Evolutionary conservation across 768 basidiomycete species (phyloP).

Genomic region (Hericium coralloides): DNA sequence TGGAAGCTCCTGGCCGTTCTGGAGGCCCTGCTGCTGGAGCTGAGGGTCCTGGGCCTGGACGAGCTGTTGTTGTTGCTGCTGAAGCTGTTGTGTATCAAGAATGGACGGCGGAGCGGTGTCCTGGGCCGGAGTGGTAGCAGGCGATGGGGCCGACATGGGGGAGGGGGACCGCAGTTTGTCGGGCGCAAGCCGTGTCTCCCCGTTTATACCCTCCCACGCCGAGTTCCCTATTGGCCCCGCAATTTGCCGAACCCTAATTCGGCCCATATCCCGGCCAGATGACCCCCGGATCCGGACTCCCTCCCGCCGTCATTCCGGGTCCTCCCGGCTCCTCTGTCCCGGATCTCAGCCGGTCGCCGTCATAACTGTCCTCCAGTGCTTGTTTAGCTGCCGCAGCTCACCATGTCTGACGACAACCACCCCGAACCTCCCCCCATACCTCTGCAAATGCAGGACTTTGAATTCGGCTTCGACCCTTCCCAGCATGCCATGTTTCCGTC

Average conservation of each 20-base stretch:
- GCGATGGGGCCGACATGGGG: constrained; percentile 64
- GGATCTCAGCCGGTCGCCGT: not conserved
- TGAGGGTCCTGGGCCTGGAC: constrained; percentile 19
- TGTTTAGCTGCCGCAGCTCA: constrained; percentile 1
- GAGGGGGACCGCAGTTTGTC: constrained; percentile 29
- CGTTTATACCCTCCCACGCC: not conserved
- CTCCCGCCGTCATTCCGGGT: not conserved
- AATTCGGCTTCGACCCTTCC: constrained; percentile 61
- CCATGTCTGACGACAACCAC: not conserved
- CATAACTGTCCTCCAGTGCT: not conserved
- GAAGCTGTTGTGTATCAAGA: constrained; percentile 48
- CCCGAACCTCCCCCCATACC: constrained; percentile 34
- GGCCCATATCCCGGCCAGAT: too few relatives aligned
- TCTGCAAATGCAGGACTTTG: constrained; percentile 57
- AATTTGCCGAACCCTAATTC: not conserved
- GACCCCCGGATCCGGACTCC: not conserved
- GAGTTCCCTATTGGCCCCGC: not conserved
- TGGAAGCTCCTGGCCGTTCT: constrained; percentile 19
- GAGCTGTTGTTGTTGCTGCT: constrained; percentile 15
- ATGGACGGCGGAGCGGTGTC: constrained; percentile 46
- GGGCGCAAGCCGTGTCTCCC: constrained; percentile 11
- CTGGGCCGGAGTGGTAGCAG: constrained; percentile 63
- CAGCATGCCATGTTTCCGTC: constrained; percentile 47
- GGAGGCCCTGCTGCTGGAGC: constrained; percentile 22
- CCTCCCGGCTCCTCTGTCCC: not conserved